Evolutionary conservation across 2,329 filamentous ascomycete genomes (phyloP).

Genomic region (Monosporascus ibericus): DNA sequence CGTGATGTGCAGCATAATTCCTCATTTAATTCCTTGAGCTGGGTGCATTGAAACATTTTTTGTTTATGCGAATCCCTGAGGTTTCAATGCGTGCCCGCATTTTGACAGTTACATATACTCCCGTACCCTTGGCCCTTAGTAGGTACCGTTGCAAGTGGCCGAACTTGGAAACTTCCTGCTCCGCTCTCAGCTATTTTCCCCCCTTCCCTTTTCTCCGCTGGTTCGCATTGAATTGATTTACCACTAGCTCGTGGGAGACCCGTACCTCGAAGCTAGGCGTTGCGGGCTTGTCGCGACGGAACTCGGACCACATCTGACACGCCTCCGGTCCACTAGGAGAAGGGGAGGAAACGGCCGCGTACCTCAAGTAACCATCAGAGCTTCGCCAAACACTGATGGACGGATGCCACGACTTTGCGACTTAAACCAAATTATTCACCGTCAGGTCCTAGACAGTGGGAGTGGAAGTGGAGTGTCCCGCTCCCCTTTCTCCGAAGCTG

Average conservation of each 20-base stretch:
- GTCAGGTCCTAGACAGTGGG: not conserved
- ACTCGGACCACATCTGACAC: not conserved
- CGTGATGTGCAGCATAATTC: slow-evolving; percentile 35
- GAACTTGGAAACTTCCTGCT: not conserved
- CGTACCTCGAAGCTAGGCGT: not conserved
- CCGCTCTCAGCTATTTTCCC: not conserved
- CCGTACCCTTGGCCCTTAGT: too few species aligned
- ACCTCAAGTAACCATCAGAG: not conserved
- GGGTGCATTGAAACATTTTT: slow-evolving; percentile 38
- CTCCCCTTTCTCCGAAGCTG: not conserved
- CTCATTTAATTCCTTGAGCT: slow-evolving; percentile 38
- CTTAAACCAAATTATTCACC: not conserved
- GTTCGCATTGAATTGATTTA: not conserved
- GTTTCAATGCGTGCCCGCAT: slow-evolving; percentile 1
- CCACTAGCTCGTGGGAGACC: not conserved
- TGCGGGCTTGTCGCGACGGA: not conserved
- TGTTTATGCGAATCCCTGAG: slow-evolving; percentile 36
- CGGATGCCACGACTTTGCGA: not conserved
- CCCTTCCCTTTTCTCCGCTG: not conserved
- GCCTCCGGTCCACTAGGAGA: not conserved
- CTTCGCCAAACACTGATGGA: not conserved
- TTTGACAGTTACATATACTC: too few species aligned
- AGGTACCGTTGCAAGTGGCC: too few species aligned
- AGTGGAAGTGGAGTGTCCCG: too few species aligned
- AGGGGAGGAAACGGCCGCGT: not conserved